phyloP scores from a whole-genome alignment of 192 early-diverging fungal genomes.

The Funneliformis geosporum region DNA sequence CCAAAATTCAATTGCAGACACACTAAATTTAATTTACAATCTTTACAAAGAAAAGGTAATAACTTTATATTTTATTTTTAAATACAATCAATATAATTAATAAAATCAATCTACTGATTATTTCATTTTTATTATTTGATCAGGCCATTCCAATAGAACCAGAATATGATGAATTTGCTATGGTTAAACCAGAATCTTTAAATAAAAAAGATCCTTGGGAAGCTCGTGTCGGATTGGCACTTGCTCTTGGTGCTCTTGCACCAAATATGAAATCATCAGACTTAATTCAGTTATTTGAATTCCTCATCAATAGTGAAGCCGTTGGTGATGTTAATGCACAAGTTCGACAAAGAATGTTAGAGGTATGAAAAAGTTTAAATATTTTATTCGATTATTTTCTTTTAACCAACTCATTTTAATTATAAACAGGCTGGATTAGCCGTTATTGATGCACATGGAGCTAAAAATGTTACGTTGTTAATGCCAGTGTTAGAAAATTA shows the following conservation, averaged over 20 bases:
- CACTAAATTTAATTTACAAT: constrained; percentile 59
- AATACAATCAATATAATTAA: background rate
- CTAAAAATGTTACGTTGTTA: constrained; percentile 63
- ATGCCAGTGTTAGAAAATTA: constrained; percentile 80
- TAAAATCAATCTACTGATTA: background rate
- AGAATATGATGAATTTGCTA: constrained; percentile 88
- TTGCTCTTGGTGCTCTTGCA: constrained; percentile 68
- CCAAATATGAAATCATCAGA: constrained; percentile 55
- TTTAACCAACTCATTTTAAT: background rate
- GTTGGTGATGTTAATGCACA: constrained; percentile 79
- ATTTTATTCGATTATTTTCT: background rate
- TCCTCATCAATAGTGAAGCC: constrained; percentile 82
- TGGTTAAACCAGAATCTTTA: constrained; percentile 82
- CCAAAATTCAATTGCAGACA: constrained; percentile 52
- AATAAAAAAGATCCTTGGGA: constrained; percentile 78
- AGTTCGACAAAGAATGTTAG: constrained; percentile 83
- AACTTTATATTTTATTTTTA: background rate
- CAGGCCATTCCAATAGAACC: constrained; percentile 74
- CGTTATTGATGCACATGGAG: constrained; percentile 72
- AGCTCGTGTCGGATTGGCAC: constrained; percentile 83
- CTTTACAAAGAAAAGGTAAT: constrained; percentile 55
- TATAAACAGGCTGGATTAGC: constrained; percentile 67
- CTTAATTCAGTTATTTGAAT: constrained; percentile 59
- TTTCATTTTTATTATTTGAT: background rate
- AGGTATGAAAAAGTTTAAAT: constrained; percentile 29